phyloP scores from a whole-genome alignment of 2,329 filamentous ascomycete genomes.

The Pyrenochaeta sp. region DNA sequence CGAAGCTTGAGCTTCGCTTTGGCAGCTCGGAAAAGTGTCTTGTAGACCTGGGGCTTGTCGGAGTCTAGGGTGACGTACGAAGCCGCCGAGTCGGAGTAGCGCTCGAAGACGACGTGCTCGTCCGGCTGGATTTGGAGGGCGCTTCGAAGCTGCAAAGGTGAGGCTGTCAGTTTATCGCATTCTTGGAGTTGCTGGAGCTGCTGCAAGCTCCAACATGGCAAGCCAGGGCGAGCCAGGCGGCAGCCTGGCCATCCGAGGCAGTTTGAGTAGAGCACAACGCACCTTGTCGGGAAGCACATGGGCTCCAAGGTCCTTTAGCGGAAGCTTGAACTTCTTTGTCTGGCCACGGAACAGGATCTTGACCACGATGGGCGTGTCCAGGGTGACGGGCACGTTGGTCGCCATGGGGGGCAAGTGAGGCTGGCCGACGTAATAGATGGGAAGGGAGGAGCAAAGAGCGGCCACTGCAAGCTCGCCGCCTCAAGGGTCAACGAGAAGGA shows the following conservation, averaged over 20 bases:
- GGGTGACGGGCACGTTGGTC: conserved; percentile 59
- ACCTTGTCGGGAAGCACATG: conserved; percentile 83
- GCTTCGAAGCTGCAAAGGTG: conserved; percentile 61
- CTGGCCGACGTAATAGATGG: conserved; percentile 29
- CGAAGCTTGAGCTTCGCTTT: conserved; percentile 99
- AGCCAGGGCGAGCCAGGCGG: conserved; percentile 24
- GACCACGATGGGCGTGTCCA: conserved; percentile 81
- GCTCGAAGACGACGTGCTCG: conserved; percentile 77
- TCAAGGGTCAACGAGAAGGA: conserved; percentile 8
- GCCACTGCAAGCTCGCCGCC: conserved; percentile 12
- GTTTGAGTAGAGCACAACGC: conserved; percentile 52
- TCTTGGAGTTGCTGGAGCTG: conserved; percentile 12
- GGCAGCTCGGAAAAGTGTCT: conserved; percentile 94
- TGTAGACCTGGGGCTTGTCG: conserved; percentile 84
- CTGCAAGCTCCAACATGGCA: conserved; percentile 13
- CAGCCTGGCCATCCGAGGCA: conserved; percentile 19
- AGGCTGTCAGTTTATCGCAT: conserved; percentile 24
- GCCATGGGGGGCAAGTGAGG: conserved; percentile 48
- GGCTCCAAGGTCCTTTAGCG: conserved; percentile 82
- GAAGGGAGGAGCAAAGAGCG: conserved; percentile 15
- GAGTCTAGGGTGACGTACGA: conserved; percentile 82
- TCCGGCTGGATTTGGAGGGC: conserved; percentile 71
- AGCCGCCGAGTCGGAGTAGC: conserved; percentile 92
- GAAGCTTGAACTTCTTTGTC: conserved; percentile 86
- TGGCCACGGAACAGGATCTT: conserved; percentile 82